Evolutionary conservation across 2,329 filamentous ascomycete species (phyloP).

Genomic region (Trichoderma atroviride): DNA sequence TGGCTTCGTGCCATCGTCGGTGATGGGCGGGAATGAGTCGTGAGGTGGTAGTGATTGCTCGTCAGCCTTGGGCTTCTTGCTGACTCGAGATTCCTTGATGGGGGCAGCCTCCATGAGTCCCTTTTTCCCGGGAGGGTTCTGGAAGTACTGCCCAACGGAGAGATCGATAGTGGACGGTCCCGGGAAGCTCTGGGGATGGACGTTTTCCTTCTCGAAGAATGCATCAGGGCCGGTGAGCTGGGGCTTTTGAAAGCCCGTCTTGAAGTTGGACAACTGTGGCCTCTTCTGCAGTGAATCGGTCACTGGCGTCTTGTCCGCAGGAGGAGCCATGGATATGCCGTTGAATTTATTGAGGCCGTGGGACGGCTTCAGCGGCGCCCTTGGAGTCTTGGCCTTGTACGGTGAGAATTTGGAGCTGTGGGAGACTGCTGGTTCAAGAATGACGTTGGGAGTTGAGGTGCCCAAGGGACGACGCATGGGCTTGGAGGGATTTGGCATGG

Average conservation of each 20-base stretch:
- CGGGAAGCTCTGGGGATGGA: slow-evolving; percentile 54
- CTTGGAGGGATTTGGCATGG: slow-evolving; percentile 56
- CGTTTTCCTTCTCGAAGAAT: slow-evolving; percentile 59
- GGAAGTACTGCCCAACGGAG: slow-evolving; percentile 56
- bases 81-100: slow-evolving; percentile 66
- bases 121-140: slow-evolving; percentile 60
- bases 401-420: slow-evolving; percentile 65
- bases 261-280: slow-evolving; percentile 61
- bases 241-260: slow-evolving; percentile 58
- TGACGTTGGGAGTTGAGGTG: slow-evolving; percentile 61
- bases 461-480: slow-evolving; percentile 52
- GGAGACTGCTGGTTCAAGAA: slow-evolving; percentile 65
- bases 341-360: slow-evolving; percentile 62
- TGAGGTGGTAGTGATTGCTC: slow-evolving; percentile 64
- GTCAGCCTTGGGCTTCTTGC: slow-evolving; percentile 70
- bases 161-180: slow-evolving; percentile 52
- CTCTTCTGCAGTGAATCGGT: slow-evolving; percentile 74
- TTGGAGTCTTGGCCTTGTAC: slow-evolving; percentile 65
- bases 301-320: slow-evolving; percentile 53
- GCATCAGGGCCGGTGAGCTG: slow-evolving; percentile 44
- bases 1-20: slow-evolving; percentile 88
- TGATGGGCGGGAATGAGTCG: slow-evolving; percentile 76
- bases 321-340: slow-evolving; percentile 68
- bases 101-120: slow-evolving; percentile 72
- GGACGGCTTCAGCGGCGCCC: slow-evolving; percentile 55